Percentiles rank a stretch among this genome's conserved stretches.
Conservation (phyloP, 2,329 filamentous ascomycete species). For the Diaporthe longicolla region DNA sequence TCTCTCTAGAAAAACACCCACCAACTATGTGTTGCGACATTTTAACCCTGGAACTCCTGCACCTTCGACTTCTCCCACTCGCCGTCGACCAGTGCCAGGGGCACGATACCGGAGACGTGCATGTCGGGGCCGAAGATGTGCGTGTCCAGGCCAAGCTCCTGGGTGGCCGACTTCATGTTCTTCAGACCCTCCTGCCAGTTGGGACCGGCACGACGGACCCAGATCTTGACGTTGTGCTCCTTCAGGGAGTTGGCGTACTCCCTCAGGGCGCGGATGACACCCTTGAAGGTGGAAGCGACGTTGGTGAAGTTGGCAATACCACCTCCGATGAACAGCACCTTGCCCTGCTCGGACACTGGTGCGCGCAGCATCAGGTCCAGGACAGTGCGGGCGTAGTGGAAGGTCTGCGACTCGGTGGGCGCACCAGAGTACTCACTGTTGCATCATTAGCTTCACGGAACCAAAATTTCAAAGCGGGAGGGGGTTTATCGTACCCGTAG, state of each 20-base stretch:
- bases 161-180: constrained; percentile 98
- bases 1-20: constrained; percentile 37
- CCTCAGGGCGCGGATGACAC: constrained; percentile 95
- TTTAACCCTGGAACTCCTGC: constrained; percentile 72
- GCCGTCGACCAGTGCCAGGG: constrained; percentile 82
- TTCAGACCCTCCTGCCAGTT: constrained; percentile 99
- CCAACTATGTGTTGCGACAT: constrained; percentile 35
- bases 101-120: constrained; percentile 98
- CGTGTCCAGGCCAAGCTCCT: constrained; percentile 86
- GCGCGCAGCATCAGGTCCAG: constrained; percentile 97
- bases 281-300: constrained; percentile 99
- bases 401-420: constrained; percentile 98
- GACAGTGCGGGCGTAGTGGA: constrained; percentile 98
- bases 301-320: constrained; percentile 99
- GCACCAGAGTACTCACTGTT: constrained; percentile 95
- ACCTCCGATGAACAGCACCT: constrained; percentile 99
- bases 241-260: constrained; percentile 87
- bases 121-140: constrained; percentile 82
- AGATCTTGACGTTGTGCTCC: constrained; percentile 99
- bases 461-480: neutral
- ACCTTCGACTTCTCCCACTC: constrained; percentile 73
- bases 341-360: constrained; percentile 87
- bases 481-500: constrained; percentile 69
- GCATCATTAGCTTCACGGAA: constrained; percentile 20
- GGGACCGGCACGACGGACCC: constrained; percentile 90